These are phyloP conservation scores for Kodamaea kaohsiungensis DNA, from an alignment of 805 yeast genomes.

Conservation along the genomic window DNA sequence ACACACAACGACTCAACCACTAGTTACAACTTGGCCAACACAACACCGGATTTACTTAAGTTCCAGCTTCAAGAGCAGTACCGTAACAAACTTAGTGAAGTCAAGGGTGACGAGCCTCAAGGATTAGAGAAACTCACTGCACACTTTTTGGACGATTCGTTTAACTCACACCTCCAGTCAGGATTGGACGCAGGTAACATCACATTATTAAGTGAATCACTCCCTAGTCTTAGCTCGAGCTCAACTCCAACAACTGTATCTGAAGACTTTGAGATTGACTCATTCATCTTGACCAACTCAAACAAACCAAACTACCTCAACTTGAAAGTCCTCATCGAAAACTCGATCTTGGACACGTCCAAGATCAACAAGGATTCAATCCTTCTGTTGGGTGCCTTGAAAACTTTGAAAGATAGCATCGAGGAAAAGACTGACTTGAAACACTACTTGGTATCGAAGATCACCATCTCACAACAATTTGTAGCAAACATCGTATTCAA, in stretches of 20 bases:
- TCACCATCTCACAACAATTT: slow-evolving; percentile 35
- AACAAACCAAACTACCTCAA: slow-evolving; percentile 36
- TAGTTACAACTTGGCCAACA: slow-evolving; percentile 36
- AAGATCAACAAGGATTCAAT: slow-evolving; percentile 36
- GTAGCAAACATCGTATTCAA: slow-evolving; percentile 25
- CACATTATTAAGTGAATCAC: slow-evolving; percentile 10
- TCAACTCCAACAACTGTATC: slow-evolving; percentile 21
- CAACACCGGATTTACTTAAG: slow-evolving; percentile 44
- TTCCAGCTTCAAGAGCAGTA: slow-evolving; percentile 45
- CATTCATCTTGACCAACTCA: slow-evolving; percentile 14
- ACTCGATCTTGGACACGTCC: slow-evolving; percentile 42
- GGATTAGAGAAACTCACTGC: slow-evolving; percentile 15
- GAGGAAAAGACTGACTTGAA: slow-evolving; percentile 32
- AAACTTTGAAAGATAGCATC: slow-evolving; percentile 28
- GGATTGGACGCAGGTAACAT: slow-evolving; percentile 29
- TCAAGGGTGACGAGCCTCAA: slow-evolving; percentile 5
- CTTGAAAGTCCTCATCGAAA: slow-evolving; percentile 46
- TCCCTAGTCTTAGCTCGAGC: slow-evolving; percentile 16
- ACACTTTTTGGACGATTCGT: slow-evolving; percentile 29
- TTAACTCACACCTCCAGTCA: slow-evolving; percentile 36
- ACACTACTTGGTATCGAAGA: slow-evolving; percentile 31
- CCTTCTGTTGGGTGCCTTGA: slow-evolving; percentile 29
- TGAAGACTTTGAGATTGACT: slow-evolving; percentile 21
- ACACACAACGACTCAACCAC: slow-evolving; percentile 25
- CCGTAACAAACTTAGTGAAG: slow-evolving; percentile 22